Evolutionary conservation across 768 basidiomycete species (phyloP).

Genomic region (Podaxis sp.): DNA sequence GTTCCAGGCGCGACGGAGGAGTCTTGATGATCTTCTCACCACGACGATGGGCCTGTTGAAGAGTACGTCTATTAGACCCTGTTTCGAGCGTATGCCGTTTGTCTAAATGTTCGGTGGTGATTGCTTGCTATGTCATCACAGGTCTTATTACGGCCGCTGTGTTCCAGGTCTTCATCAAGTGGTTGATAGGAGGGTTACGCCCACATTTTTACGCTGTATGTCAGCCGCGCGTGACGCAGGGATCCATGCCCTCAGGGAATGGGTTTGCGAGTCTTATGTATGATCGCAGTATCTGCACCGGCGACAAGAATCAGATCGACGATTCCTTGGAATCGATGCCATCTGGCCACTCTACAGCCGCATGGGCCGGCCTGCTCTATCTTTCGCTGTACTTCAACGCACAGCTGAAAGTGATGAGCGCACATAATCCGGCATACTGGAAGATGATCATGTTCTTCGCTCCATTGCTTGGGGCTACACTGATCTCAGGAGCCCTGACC

Average conservation of each 20-base stretch:
- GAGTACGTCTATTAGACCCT: slow-evolving; percentile 36
- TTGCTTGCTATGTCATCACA: slow-evolving; percentile 6
- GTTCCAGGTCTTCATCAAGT: slow-evolving; percentile 53
- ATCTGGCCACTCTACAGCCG: slow-evolving; percentile 57
- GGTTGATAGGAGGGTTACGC: slow-evolving; percentile 48
- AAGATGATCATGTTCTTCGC: slow-evolving; percentile 59
- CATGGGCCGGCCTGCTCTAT: slow-evolving; percentile 53
- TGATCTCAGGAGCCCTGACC: slow-evolving; percentile 55
- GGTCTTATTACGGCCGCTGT: slow-evolving; percentile 30
- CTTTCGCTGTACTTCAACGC: slow-evolving; percentile 48
- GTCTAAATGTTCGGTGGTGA: neutral
- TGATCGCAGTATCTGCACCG: slow-evolving; percentile 51
- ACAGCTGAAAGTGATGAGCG: slow-evolving; percentile 56
- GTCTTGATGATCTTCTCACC: slow-evolving; percentile 42
- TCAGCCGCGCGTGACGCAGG: slow-evolving; percentile 37
- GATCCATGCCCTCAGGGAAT: slow-evolving; percentile 31
- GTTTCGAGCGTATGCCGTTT: neutral
- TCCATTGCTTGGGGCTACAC: slow-evolving; percentile 51
- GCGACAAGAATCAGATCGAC: slow-evolving; percentile 52
- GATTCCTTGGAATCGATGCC: slow-evolving; percentile 56
- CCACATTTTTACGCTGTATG: slow-evolving; percentile 56
- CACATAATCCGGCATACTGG: slow-evolving; percentile 64
- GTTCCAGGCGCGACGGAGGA: slow-evolving; percentile 51
- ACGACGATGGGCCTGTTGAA: slow-evolving; percentile 55
- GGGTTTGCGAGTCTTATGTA: slow-evolving; percentile 53